Conservation (phyloP, 768 basidiomycete species). For the Termitomyces sp. region DNA sequence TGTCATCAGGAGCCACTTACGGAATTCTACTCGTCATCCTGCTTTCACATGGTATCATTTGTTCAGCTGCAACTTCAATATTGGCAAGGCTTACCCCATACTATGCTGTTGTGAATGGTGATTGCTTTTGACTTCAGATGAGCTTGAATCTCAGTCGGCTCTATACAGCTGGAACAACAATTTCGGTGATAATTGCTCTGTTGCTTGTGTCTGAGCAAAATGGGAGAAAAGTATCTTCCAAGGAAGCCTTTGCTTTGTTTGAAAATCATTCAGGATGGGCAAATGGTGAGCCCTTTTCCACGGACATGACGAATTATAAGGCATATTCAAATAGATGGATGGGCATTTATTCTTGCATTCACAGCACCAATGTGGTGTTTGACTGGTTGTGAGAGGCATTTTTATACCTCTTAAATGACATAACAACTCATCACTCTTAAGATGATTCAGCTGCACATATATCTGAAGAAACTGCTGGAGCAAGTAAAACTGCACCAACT, state of each 20-base stretch:
- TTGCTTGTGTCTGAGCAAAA: background rate
- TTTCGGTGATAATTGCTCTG: background rate
- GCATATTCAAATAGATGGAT: constrained; percentile 41
- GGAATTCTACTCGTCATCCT: constrained; percentile 63
- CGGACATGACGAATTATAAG: too few relatives aligned
- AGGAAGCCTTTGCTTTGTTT: background rate
- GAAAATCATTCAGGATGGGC: constrained; percentile 1
- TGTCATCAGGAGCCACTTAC: constrained; percentile 56
- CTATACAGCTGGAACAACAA: background rate
- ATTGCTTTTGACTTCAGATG: constrained; percentile 15
- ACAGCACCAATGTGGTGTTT: constrained; percentile 78
- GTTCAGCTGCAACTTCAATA: constrained; percentile 61
- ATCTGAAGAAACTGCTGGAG: constrained; percentile 65
- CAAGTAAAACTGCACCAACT: constrained; percentile 57
- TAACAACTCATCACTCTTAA: constrained; percentile 17
- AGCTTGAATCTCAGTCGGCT: background rate
- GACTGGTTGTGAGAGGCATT: constrained; percentile 54
- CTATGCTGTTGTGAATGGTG: constrained; percentile 62
- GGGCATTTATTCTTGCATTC: constrained; percentile 70
- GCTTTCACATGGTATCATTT: constrained; percentile 62
- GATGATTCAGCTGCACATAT: constrained; percentile 77
- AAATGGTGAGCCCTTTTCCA: background rate
- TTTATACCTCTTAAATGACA: background rate
- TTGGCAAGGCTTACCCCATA: constrained; percentile 63
- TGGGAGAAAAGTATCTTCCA: background rate